A percentile compares a stretch with the other conserved stretches of the same genome.
Conservation (phyloP, 108 stramenopile species). For the Pseudonitzschia pungens region DNA sequence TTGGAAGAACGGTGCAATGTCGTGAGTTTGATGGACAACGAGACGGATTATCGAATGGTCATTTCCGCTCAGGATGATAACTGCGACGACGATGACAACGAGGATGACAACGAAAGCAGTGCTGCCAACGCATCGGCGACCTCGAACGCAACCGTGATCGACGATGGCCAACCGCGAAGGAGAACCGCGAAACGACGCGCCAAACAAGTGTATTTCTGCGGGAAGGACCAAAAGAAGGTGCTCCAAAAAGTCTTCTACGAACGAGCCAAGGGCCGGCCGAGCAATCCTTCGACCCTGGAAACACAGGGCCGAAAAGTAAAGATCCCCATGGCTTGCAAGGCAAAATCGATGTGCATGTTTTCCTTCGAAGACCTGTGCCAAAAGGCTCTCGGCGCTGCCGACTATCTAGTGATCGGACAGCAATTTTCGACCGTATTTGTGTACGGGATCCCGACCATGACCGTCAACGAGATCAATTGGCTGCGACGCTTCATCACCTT, state of each 20-base stretch:
- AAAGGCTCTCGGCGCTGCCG: conserved; percentile 86
- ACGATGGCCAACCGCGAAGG: background rate
- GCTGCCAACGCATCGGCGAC: background rate
- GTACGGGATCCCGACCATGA: conserved; percentile 76
- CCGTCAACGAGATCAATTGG: conserved; percentile 80
- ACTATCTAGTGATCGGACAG: conserved; percentile 87
- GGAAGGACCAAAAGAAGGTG: conserved; percentile 22
- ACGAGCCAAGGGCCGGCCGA: conserved; percentile 36
- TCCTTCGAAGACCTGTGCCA: conserved; percentile 90
- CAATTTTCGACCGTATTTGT: conserved; percentile 87
- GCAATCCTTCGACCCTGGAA: conserved; percentile 46
- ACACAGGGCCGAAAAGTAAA: conserved; percentile 68
- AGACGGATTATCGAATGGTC: conserved; percentile 84
- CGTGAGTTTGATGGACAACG: conserved; percentile 75
- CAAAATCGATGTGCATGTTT: conserved; percentile 63
- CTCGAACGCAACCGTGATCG: background rate
- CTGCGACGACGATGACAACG: conserved; percentile 1
- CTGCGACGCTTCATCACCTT: conserved; percentile 82
- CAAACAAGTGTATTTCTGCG: conserved; percentile 26
- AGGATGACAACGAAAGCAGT: background rate
- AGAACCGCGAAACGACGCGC: conserved; percentile 16
- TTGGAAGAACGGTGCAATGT: conserved; percentile 65
- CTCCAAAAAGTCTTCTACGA: conserved; percentile 44
- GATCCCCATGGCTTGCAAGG: conserved; percentile 54
- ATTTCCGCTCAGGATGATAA: conserved; percentile 12